Conservation (phyloP, 2,329 filamentous ascomycete species). For the Paecilomyces variotii region DNA sequence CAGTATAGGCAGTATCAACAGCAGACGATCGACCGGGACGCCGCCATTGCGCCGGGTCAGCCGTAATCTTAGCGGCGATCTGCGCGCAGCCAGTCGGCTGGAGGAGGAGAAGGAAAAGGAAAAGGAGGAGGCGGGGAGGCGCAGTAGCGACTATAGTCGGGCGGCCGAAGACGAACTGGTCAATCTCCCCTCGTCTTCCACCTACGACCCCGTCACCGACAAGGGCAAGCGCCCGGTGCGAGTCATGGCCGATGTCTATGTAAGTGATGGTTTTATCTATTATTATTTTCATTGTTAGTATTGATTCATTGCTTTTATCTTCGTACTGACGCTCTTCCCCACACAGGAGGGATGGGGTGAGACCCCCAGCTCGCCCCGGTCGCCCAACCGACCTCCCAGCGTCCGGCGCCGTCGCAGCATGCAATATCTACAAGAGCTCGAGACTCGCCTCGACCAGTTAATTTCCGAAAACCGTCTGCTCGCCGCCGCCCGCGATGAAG, state of each 20-base stretch:
- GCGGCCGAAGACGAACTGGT: slow-evolving; percentile 6
- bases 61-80: slow-evolving; percentile 63
- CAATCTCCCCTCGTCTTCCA: slow-evolving; percentile 42
- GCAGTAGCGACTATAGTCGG: slow-evolving; percentile 29
- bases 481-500: slow-evolving; percentile 60
- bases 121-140: slow-evolving; percentile 34
- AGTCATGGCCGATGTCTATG: slow-evolving; percentile 89
- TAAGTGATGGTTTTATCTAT: slow-evolving; percentile 48
- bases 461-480: slow-evolving; percentile 76
- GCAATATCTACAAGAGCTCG: slow-evolving; percentile 83
- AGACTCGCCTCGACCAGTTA: slow-evolving; percentile 75
- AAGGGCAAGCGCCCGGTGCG: slow-evolving; percentile 76
- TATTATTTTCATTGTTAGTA: slow-evolving; percentile 15
- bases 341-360: slow-evolving; percentile 86
- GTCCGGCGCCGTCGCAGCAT: slow-evolving; percentile 96
- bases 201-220: slow-evolving; percentile 70
- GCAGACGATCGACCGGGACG: slow-evolving; percentile 41
- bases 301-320: slow-evolving; percentile 13
- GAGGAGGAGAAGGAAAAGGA: slow-evolving; percentile 19
- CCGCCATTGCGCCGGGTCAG: slow-evolving; percentile 65
- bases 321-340: slow-evolving; percentile 2
- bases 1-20: slow-evolving; percentile 7
- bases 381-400: slow-evolving; percentile 87
- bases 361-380: slow-evolving; percentile 73
- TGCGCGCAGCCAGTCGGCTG: slow-evolving; percentile 58